phyloP scores from a whole-genome alignment of 805 yeast species.

The Metschnikowia cerradonensis region DNA sequence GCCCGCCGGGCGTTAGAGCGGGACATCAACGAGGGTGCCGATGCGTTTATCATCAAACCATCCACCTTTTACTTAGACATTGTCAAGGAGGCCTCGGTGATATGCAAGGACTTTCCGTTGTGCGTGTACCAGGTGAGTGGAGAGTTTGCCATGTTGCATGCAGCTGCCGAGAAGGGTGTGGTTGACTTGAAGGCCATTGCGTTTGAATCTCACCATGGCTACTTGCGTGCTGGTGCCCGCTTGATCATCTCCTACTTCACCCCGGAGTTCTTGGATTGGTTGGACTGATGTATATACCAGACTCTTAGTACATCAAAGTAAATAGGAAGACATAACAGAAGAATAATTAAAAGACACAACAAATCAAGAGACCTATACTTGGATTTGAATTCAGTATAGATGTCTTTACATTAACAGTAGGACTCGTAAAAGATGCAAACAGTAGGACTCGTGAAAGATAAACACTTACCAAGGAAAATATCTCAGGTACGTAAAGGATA shows the following conservation, averaged over 20 bases:
- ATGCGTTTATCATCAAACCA: conserved; percentile 93
- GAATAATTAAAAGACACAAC: no score
- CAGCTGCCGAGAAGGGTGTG: conserved; percentile 94
- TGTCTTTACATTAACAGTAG: no score
- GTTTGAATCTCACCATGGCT: conserved; percentile 86
- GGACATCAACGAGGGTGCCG: conserved; percentile 90
- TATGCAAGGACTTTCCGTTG: conserved; percentile 80
- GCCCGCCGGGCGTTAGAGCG: conserved; percentile 88
- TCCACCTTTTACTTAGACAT: conserved; percentile 92
- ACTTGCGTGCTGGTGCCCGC: conserved; percentile 93
- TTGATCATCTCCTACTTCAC: conserved; percentile 88
- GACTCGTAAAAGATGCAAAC: no score
- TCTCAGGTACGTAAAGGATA: no score
- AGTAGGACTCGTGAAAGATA: no score
- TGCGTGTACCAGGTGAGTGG: conserved; percentile 97
- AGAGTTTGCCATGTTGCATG: conserved; percentile 96
- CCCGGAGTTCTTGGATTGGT: conserved; percentile 95
- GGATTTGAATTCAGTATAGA: no score
- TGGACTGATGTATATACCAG: conserved; percentile 25
- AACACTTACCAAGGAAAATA: no score
- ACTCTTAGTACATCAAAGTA: no score
- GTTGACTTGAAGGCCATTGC: conserved; percentile 80
- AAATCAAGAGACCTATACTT: no score
- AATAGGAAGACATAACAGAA: no score
- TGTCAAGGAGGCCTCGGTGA: conserved; percentile 78